Evolutionary conservation across 1,284 basidiomycete species (phyloP), one percentile per base, ranked within the genome.

Genomic region (Agaricales sp.): DNA sequence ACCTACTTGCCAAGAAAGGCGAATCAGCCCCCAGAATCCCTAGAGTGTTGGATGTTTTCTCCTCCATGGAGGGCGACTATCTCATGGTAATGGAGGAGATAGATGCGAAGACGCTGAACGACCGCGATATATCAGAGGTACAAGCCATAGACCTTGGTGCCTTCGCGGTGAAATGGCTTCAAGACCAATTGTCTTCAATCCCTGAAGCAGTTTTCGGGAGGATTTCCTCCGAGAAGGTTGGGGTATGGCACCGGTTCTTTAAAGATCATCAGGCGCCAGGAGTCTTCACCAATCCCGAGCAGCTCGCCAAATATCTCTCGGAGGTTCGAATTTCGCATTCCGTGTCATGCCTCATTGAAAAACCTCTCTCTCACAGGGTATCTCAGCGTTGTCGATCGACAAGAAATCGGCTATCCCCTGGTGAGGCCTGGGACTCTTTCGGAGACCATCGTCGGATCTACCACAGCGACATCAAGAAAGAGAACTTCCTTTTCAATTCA

Each of bases 401-500:
- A 11, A 11, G 13, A 20, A 13, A 11, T 13, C 12, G 12, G 11
- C 11, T 18, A 13, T 18, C 41, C 19, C 12, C 19, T 11, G 41
- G 19, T 11, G 41, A 43, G 18, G 12, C 19, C 41, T 43, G 12
- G 18, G 18, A 11, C 41, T 43, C 41, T 43, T 43, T 43, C 41
- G 19, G 19, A 20, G 41, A 13, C 12, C 12, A 20, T 43, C 18
- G 41, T 43, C n/a, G n/a, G n/a, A 46, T 52, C 45, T 52, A 52
- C 45, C 51, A 52, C 22, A 48, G 20, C 51, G 51, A 52, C 51
- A 52, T 52, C 25, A 52, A n/a, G 8, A 52, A 52, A 45, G 51
- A 52, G 19, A 52, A 52, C 45, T 52, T 52, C 51, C 51, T 52
- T 23, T 26, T 49, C 46, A 45, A 52, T 22, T 11, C 51, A 20